Evolutionary conservation across 495 filamentous ascomycete species (phyloP), one percentile per base, ranked within the genome.

Genomic region (Lasiosphaeria hispida): DNA sequence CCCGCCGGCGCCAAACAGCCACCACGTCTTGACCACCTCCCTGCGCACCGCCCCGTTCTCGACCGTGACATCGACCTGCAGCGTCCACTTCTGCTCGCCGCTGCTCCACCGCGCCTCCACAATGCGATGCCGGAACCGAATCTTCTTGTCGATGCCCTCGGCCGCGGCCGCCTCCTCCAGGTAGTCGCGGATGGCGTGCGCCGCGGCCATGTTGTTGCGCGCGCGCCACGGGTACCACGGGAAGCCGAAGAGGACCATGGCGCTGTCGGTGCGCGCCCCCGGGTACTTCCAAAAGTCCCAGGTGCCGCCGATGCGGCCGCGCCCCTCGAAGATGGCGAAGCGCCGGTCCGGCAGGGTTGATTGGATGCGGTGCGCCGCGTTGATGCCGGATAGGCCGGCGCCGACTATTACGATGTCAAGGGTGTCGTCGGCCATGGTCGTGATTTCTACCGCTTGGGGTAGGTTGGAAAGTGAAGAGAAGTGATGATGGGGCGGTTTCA

Each of bases 301-400:
- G 0, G 87, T 91, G 1, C 87, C 87, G 10, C 87, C 87, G 5
- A 89, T 72, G 3, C 70, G 72, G 48, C 72, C 63, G 37, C 87
- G 82, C 2, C 77, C 73, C 67, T 90, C 87, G 33, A 90, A 76
- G 53, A 91, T 78, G 37, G 80, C 74, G 64, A 83, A 89, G 55
- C 62, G 75, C 50, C 73, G 70, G 42, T 76, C 62, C 0, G 88
- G 85, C 5, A 85, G 65, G 58, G 83, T 70, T 1, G 76, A 74
- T 64, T 90, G 86, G 0, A 93, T 61, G 7, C 85, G 81, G 61
- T 91, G 90, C 8, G 77, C 88, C 42, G 84, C 74, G 65, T 93
- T 91, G 75, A 92, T 86, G 52, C 88, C 89, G 43, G 84, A 87
- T 59, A 92, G 82, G 18, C 89, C 88, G 1, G 88, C 87, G 43